These are phyloP conservation scores for Podila epigama DNA, from an alignment of 192 early-diverging fungal species.

Conservation along the genomic window DNA sequence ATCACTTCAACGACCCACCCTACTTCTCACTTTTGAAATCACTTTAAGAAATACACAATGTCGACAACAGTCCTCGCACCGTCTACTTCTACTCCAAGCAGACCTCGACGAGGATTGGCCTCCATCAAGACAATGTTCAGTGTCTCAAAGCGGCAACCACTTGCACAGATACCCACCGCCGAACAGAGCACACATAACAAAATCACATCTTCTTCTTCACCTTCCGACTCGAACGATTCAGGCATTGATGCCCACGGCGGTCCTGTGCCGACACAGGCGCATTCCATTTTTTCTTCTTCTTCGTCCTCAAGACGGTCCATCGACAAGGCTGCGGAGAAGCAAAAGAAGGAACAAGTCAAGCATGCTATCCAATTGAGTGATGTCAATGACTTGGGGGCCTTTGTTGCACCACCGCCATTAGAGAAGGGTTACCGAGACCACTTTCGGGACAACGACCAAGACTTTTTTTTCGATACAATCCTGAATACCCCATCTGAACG, in stretches of 20 bases:
- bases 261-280: not conserved
- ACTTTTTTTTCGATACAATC: slow-evolving; percentile 39
- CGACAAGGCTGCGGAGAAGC: slow-evolving; percentile 33
- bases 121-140: slow-evolving; percentile 49
- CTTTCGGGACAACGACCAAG: slow-evolving; percentile 34
- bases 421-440: slow-evolving; percentile 41
- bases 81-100: not conserved
- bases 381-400: slow-evolving; percentile 25
- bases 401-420: slow-evolving; percentile 18
- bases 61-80: slow-evolving; percentile 20
- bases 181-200: too few species aligned
- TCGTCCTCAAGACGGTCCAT: slow-evolving; percentile 13
- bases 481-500: slow-evolving; percentile 30
- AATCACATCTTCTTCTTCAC: not conserved
- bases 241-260: not conserved
- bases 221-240: not conserved
- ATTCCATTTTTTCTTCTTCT: slow-evolving; percentile 11
- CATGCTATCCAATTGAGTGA: slow-evolving; percentile 28
- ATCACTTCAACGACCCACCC: not conserved
- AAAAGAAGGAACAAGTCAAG: slow-evolving; percentile 39
- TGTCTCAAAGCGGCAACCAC: slow-evolving; percentile 28
- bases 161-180: slow-evolving; percentile 25
- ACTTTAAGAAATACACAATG: too few species aligned
- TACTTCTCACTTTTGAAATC: slow-evolving; percentile 8
- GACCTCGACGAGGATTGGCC: slow-evolving; percentile 34